Evolutionary conservation across 169 alveolate genomes (phyloP), one percentile per base, ranked within the genome.

Genomic region (Theileria orientalis): DNA sequence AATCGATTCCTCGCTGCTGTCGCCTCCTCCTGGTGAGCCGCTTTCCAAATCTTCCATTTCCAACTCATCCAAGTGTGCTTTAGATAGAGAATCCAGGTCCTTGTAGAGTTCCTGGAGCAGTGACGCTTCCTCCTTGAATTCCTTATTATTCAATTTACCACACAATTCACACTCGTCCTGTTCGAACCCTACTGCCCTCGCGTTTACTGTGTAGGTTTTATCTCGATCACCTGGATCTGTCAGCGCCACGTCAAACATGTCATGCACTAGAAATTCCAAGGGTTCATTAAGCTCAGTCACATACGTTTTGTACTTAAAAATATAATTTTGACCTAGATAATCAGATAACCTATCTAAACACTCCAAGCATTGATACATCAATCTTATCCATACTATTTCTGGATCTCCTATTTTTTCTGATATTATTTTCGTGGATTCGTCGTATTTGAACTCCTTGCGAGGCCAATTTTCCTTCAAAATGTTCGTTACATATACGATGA

Each of bases 181-280:
- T 21, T 63, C 44, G 19, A n/a, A 2, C 14, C 33, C 3, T 27
- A n/a, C 44, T 33, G 14, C 68, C 41, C 13, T 63, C 3, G 23
- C n/a, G 14, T 40, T 32, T 32, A 57, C 46, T 23, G 49, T n/a
- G n/a, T 30, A 57, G 5, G 14, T 8, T 57, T 35, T 57, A n/a
- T 33, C 3, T 16, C 29, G 13, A 51, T 62, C 80, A 62, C 8
- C 42, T 0, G 21, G 46, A 25, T 42, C 66, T 8, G 23, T 70
- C 14, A 19, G 1, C 23, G 13, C 41, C 2, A 77, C 27, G 70
- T 77, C 86, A 57, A 77, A 77, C 86, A 77, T 69, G 62, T 77
- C 86, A 35, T 57, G 25, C 21, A 49, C 25, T 16, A 77, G 76
- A 62, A 25, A 63, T 19, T 77, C 86, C 2, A 77, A 51, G 19